Percentiles rank a stretch among this genome's conserved stretches.
Conservation (phyloP, 2,329 filamentous ascomycete genomes). For the Beauveria sp. region DNA sequence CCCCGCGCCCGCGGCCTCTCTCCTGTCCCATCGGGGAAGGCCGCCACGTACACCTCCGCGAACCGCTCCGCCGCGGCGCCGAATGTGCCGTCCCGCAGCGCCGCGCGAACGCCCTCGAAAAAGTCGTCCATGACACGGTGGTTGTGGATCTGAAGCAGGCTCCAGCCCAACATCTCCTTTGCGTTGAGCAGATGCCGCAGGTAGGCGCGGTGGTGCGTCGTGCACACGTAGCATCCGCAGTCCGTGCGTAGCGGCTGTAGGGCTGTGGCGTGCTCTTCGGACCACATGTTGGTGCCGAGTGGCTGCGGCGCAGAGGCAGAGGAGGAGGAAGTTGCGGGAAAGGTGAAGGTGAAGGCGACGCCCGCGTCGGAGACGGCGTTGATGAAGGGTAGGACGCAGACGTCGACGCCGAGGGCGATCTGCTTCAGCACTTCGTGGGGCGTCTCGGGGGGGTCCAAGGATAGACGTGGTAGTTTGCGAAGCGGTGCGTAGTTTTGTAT, state of each 20-base stretch:
- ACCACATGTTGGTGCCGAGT: conserved; percentile 76
- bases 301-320: conserved; percentile 25
- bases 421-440: conserved; percentile 75
- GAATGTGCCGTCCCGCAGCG: conserved; percentile 58
- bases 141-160: conserved; percentile 87
- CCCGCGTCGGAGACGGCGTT: conserved; percentile 71
- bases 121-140: conserved; percentile 64
- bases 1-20: conserved; percentile 72
- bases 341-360: conserved; percentile 72
- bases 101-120: conserved; percentile 61
- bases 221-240: conserved; percentile 80
- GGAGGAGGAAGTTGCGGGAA: conserved; percentile 42
- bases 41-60: conserved; percentile 52
- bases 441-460: conserved; percentile 59
- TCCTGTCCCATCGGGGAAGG: conserved; percentile 67
- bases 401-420: conserved; percentile 67
- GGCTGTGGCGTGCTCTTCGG: conserved; percentile 50
- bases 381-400: conserved; percentile 72
- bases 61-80: conserved; percentile 40
- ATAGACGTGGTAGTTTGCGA: conserved; percentile 60
- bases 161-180: conserved; percentile 97
- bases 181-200: conserved; percentile 79
- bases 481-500: conserved; percentile 42
- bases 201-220: conserved; percentile 76
- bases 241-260: conserved; percentile 51